Evolutionary conservation across 108 stramenopile species (phyloP).

Genomic region (Cylindrotheca fusiformis): DNA sequence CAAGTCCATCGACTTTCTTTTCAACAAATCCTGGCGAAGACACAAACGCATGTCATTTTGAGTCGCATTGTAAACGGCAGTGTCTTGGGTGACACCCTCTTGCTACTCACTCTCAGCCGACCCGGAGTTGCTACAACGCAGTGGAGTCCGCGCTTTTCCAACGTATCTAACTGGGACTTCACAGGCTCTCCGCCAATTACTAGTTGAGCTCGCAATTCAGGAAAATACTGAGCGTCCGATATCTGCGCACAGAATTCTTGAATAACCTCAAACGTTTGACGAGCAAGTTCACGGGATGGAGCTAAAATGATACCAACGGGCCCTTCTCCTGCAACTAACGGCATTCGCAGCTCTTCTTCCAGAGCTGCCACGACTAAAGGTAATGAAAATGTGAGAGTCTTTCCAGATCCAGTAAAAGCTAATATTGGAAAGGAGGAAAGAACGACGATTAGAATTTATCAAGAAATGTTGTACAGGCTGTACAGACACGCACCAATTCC

Average conservation of each 20-base stretch:
- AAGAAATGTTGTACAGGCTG: too few species aligned
- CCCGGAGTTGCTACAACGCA: constrained; percentile 97
- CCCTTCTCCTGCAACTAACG: constrained; percentile 91
- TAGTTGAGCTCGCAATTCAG: constrained; percentile 80
- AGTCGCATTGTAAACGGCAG: too few species aligned
- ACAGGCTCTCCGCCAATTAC: constrained; percentile 95
- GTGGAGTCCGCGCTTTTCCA: constrained; percentile 82
- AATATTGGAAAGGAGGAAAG: background rate
- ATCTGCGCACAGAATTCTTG: constrained; percentile 56
- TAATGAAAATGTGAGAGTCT: constrained; percentile 93
- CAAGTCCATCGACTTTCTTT: constrained; percentile 81
- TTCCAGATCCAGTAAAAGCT: constrained; percentile 94
- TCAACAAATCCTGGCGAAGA: constrained; percentile 95
- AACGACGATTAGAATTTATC: too few species aligned
- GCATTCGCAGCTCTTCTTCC: constrained; percentile 95
- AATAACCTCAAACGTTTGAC: constrained; percentile 97
- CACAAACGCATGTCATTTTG: too few species aligned
- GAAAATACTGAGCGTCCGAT: constrained; percentile 49
- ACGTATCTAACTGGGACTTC: constrained; percentile 74
- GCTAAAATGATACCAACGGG: constrained; percentile 95
- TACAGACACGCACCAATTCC: constrained; percentile 86
- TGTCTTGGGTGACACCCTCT: too few species aligned
- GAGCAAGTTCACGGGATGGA: constrained; percentile 94
- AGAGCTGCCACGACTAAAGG: constrained; percentile 95
- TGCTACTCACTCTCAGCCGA: too few species aligned